phyloP scores from a whole-genome alignment of 83 land plant species.

The Isoetes engelmannii region DNA sequence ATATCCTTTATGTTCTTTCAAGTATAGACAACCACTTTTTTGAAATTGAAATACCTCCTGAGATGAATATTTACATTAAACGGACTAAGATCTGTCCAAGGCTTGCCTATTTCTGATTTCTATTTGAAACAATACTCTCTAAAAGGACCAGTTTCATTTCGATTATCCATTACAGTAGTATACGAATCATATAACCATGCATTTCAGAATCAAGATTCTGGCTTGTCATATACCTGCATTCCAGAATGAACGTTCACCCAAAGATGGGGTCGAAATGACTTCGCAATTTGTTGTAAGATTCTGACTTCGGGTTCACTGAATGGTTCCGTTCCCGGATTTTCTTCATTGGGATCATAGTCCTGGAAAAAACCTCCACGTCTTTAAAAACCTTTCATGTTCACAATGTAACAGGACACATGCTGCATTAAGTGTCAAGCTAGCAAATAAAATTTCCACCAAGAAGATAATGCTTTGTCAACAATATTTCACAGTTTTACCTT shows the following conservation, averaged over 20 bases:
- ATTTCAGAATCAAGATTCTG: slow-evolving; percentile 2
- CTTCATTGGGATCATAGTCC: slow-evolving; percentile 97
- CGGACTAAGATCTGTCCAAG: too few species aligned
- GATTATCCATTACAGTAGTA: background rate
- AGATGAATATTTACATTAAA: too few species aligned
- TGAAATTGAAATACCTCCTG: too few species aligned
- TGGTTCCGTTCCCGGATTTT: slow-evolving; percentile 81
- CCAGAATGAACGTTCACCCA: slow-evolving; percentile 99
- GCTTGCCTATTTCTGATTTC: too few species aligned
- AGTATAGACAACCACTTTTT: too few species aligned
- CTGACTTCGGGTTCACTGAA: slow-evolving; percentile 96
- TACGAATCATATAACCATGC: background rate
- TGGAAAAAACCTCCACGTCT: slow-evolving; percentile 10
- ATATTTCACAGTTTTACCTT: slow-evolving; percentile 45
- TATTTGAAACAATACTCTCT: background rate
- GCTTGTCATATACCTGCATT: slow-evolving; percentile 62
- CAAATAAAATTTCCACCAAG: background rate
- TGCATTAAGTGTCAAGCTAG: background rate
- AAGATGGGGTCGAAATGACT: slow-evolving; percentile 73
- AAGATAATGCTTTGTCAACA: background rate
- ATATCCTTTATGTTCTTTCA: too few species aligned
- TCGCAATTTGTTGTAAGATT: slow-evolving; percentile 65
- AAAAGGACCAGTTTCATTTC: background rate
- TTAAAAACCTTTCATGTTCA: background rate
- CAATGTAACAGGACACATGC: background rate